Base-by-base conservation (phyloP, 2,329 filamentous ascomycete genomes). In the Alternaria hordeiaustralica region DNA sequence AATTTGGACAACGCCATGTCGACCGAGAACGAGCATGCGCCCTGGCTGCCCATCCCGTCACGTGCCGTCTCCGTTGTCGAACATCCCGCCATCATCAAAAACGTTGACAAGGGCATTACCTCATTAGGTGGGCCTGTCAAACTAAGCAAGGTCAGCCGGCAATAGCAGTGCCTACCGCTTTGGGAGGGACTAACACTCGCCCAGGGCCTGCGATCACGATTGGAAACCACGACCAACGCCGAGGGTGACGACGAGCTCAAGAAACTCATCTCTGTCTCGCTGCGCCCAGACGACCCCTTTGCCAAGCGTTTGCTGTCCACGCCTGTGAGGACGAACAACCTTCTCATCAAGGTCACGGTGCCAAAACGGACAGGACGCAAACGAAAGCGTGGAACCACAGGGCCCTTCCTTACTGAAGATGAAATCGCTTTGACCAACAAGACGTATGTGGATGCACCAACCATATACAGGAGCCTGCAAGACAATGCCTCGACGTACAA, bases 291-390 rank as follows among this genome's bases (percentile, higher is more conserved):
- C 67, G 93, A 96, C 78, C 90, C 91, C 3, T 89, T 93, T 73
- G 89, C 92, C 72, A 90, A 91, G 70, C 92, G 92, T 9, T 84
- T 97, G 64, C 84, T 91, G 70, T 97, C 95, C 8, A 89, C 90
- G 45, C 92, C 90, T 75, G 87, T 90, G 30, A 82, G 87, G 20
- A 92, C 93, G 10, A 92, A 94, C 75, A 97, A 97, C 75, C 83
- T 98, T 20, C 85, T 98, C 20, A 84, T 99, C 57, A 94, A 94
- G 77, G 86, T 99, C 59, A 94, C 91, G 0, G 88, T 98, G 1
- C 95, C 96, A 0, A 96, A 90, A 78, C 86, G 93, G 60, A 97
- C 94, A 3, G 94, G 94, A 4, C 88, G 93, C 64, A 97, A 92
- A 80, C 88, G 94, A 62, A 97, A 94, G 82, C 86, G 90, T 70